phyloP scores from a whole-genome alignment of 148 eudicot species.

The Polygonum aviculare region DNA sequence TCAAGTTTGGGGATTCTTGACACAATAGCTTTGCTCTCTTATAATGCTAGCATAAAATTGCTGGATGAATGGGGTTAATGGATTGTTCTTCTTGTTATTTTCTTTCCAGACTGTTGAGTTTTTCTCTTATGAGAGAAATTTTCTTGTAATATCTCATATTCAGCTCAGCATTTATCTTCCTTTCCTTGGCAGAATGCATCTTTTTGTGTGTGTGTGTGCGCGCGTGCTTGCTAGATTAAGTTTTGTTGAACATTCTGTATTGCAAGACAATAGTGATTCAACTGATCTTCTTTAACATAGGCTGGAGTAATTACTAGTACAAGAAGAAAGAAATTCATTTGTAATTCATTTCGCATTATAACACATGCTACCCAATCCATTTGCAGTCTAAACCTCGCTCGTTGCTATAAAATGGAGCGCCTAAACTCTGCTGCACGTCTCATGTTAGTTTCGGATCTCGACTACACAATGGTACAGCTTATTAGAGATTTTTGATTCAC shows the following conservation, averaged over 20 bases:
- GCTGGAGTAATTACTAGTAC: background rate
- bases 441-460: constrained; percentile 56
- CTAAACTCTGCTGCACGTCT: constrained; percentile 32
- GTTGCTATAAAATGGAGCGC: constrained; percentile 27
- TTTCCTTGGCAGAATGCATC: background rate
- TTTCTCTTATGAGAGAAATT: background rate
- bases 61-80: background rate
- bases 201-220: no score
- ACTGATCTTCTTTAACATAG: background rate
- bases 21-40: background rate
- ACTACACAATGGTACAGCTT: constrained; percentile 38
- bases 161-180: background rate
- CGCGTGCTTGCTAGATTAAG: background rate
- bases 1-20: background rate
- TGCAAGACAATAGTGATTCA: background rate
- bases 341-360: background rate
- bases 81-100: background rate
- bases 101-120: background rate
- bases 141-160: background rate
- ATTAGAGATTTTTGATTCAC: background rate
- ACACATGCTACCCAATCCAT: background rate
- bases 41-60: background rate
- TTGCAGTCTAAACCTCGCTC: background rate
- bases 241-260: background rate
- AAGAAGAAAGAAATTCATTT: background rate